phyloP scores from a whole-genome alignment of 2,329 filamentous ascomycete genomes.

The Aspergillus carbonarius region DNA sequence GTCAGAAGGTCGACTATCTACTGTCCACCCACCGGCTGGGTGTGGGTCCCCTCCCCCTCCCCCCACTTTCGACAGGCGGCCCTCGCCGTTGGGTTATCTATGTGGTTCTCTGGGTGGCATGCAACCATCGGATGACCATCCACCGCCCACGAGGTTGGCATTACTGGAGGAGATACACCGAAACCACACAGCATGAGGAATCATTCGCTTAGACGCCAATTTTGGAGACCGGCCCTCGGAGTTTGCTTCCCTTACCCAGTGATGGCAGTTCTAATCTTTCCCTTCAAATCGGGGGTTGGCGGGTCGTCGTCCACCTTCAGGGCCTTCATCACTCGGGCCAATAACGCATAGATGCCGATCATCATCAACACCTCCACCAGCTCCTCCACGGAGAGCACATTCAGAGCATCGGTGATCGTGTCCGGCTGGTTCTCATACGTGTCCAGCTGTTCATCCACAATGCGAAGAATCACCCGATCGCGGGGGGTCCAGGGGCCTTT shows the following conservation, averaged over 20 bases:
- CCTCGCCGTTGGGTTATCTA: no score
- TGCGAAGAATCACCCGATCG: conserved; percentile 5
- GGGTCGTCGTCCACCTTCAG: conserved; percentile 11
- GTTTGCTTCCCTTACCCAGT: not conserved
- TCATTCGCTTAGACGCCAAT: no score
- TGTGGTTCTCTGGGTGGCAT: no score
- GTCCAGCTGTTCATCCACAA: conserved; percentile 12
- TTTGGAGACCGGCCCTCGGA: no score
- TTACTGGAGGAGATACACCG: no score
- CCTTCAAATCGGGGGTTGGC: conserved; percentile 7
- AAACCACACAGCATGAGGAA: no score
- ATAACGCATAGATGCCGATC: conserved; percentile 9
- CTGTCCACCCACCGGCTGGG: no score
- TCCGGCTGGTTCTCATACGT: conserved; percentile 8
- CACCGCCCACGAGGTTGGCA: no score
- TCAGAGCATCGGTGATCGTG: conserved; percentile 2
- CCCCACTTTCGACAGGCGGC: no score
- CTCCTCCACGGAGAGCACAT: conserved; percentile 1
- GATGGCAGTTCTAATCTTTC: conserved; percentile 3
- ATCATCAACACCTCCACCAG: conserved; percentile 14
- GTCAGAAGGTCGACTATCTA: no score
- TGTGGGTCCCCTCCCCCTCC: no score
- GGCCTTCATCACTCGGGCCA: conserved; percentile 12
- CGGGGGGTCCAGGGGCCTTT: conserved; percentile 1
- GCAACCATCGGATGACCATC: no score